A percentile compares a stretch with the other conserved stretches of the same genome.
Evolutionary conservation across 2,329 filamentous ascomycete species (phyloP).

Genomic region (Aureobasidium pullulans): DNA sequence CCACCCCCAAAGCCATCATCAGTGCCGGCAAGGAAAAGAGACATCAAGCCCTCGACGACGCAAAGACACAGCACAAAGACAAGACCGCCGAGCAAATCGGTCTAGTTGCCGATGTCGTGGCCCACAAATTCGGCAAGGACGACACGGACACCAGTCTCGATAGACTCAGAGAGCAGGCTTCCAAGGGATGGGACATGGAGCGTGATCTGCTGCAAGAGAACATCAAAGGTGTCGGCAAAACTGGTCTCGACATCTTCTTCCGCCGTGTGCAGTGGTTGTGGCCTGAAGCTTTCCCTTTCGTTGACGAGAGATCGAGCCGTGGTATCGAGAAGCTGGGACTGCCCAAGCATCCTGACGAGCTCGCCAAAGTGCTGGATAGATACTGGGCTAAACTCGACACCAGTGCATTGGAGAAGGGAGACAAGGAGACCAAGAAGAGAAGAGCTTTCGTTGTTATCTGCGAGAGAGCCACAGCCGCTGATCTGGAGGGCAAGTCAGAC

Average conservation of each 20-base stretch:
- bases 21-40: conserved; percentile 32
- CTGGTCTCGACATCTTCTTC: conserved; percentile 37
- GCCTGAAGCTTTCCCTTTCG: conserved; percentile 32
- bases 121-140: conserved; percentile 26
- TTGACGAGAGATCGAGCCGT: conserved; percentile 30
- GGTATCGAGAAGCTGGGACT: conserved; percentile 31
- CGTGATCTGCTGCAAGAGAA: conserved; percentile 26
- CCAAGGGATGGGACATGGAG: conserved; percentile 23
- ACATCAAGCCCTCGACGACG: conserved; percentile 34
- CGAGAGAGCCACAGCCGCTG: conserved; percentile 31
- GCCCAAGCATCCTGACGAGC: conserved; percentile 27
- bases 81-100: conserved; percentile 38
- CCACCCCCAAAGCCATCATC: conserved; percentile 26
- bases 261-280: conserved; percentile 36
- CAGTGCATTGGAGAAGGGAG: conserved; percentile 18
- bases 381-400: conserved; percentile 30
- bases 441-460: conserved; percentile 34
- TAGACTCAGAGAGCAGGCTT: conserved; percentile 27
- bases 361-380: conserved; percentile 29
- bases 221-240: conserved; percentile 36
- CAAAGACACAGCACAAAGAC: conserved; percentile 39
- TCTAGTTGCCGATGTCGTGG: conserved; percentile 26
- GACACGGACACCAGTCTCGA: conserved; percentile 27
- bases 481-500: conserved; percentile 32
- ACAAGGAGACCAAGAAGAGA: conserved; percentile 30